A percentile compares a stretch with the other conserved stretches of the same genome.
These are phyloP conservation scores for Trichoderma orchidacearum DNA, from an alignment of 495 filamentous ascomycete genomes.

Conservation along the genomic window DNA sequence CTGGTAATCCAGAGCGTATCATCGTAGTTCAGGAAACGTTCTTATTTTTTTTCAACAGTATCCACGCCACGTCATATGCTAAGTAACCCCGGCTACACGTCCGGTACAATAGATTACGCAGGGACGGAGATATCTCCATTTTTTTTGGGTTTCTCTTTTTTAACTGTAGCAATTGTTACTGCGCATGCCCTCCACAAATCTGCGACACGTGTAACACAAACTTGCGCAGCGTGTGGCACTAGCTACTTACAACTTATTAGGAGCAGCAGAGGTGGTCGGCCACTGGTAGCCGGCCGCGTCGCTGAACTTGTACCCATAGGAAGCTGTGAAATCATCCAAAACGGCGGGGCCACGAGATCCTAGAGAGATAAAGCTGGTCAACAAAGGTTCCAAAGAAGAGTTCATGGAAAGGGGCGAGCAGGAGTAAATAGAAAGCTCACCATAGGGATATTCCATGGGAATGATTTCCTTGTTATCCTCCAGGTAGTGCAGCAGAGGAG, in stretches of 20 bases:
- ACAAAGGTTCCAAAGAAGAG: neutral
- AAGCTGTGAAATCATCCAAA: constrained; percentile 94
- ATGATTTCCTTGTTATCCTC: constrained; percentile 98
- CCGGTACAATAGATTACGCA: neutral
- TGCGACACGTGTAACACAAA: neutral
- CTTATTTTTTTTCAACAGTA: neutral
- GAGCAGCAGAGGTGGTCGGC: constrained; percentile 52
- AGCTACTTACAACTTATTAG: constrained; percentile 57
- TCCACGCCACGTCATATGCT: neutral
- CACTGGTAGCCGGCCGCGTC: constrained; percentile 95
- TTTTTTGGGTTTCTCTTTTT: neutral
- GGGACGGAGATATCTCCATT: neutral
- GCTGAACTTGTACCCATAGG: constrained; percentile 97
- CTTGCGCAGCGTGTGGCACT: neutral
- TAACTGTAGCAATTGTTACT: neutral
- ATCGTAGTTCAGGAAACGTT: neutral
- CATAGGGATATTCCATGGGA: constrained; percentile 99
- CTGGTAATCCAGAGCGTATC: neutral
- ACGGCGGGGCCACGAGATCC: constrained; percentile 94
- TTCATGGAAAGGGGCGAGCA: neutral
- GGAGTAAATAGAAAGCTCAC: constrained; percentile 41
- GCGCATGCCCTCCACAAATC: neutral
- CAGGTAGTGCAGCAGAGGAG: constrained; percentile 90
- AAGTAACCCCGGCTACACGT: neutral
- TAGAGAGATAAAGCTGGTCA: constrained; percentile 17